These are phyloP conservation scores for Solanum clarkiae DNA, from an alignment of 257 asterid species.

Conservation along the genomic window DNA sequence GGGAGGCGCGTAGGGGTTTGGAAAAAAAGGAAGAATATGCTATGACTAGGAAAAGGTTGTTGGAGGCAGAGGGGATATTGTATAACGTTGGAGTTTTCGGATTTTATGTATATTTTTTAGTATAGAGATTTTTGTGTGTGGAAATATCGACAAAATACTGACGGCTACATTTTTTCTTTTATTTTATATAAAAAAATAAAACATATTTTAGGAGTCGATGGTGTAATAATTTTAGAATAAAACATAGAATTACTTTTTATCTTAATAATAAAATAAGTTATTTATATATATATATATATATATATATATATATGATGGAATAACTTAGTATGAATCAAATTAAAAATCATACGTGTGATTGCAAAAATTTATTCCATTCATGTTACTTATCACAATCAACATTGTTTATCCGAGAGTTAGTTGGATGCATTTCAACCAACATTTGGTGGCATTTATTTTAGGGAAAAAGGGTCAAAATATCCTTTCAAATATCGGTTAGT, in stretches of 20 bases:
- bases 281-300: too few relatives aligned
- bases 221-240: too few relatives aligned
- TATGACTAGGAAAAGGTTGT: neutral
- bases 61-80: neutral
- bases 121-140: neutral
- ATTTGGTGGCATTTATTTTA: too few relatives aligned
- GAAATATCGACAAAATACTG: neutral
- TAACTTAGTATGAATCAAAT: too few relatives aligned
- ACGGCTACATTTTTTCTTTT: neutral
- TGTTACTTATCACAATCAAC: neutral
- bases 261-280: too few relatives aligned
- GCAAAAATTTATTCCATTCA: neutral
- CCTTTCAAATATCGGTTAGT: too few relatives aligned
- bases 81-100: neutral
- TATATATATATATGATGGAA: too few relatives aligned
- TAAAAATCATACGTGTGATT: neutral
- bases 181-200: too few relatives aligned
- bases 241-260: too few relatives aligned
- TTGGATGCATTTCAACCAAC: neutral
- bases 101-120: neutral
- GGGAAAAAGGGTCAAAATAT: too few relatives aligned
- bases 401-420: too few relatives aligned
- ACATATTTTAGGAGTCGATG: too few relatives aligned
- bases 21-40: neutral
- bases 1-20: neutral